Evolutionary conservation across 73 alveolate species (phyloP), one percentile per base, ranked within the genome.

Genomic region (Diophrys appendiculata): DNA sequence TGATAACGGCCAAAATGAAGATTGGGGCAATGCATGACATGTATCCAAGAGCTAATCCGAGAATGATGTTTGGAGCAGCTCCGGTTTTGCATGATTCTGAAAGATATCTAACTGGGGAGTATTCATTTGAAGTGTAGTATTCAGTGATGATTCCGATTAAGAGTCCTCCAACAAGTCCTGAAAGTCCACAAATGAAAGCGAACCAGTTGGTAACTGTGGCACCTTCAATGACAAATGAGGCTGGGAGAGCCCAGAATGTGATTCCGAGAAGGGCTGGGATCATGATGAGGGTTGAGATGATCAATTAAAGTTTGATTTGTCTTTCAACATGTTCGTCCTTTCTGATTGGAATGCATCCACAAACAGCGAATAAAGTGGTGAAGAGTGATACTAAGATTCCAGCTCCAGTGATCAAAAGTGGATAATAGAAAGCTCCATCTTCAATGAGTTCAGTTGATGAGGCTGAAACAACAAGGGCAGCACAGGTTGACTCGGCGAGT

Each of bases 401-500:
- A 67, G 93, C 60, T 23, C 94, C 93, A 55, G 95, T 83, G 77
- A 93, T 88, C 78, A 91, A 35, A 29, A 93, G 84, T 27, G 98
- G 98, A 69, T 55, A 93, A 81, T 84, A 86, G 55, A 93, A 72
- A 0, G 93, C 87, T n/a, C 81, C 80, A 0, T 56, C 77, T 26
- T 56, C 54, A 52, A 84, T 81, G 27, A 92, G 81, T 43, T 91
- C 90, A n/a, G 70, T 78, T 35, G 95, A 88, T 25, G 97, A 91
- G 26, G 97, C 90, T 22, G 97, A 89, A 34, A 95, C 91, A 43
- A 95, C 98, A 71, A 95, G 82, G 33, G 98, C 97, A 35, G 98
- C 99, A 77, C 99, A 95, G 68, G 97, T 91, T 69, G 97, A 73
- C 76, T 93, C 99, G 54, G 98, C 99, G 85, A 95, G 90, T 54